A percentile compares a stretch with the other conserved stretches of the same genome.
phyloP scores from a whole-genome alignment of 2,329 filamentous ascomycete genomes.

The Drechmeria coniospora region DNA sequence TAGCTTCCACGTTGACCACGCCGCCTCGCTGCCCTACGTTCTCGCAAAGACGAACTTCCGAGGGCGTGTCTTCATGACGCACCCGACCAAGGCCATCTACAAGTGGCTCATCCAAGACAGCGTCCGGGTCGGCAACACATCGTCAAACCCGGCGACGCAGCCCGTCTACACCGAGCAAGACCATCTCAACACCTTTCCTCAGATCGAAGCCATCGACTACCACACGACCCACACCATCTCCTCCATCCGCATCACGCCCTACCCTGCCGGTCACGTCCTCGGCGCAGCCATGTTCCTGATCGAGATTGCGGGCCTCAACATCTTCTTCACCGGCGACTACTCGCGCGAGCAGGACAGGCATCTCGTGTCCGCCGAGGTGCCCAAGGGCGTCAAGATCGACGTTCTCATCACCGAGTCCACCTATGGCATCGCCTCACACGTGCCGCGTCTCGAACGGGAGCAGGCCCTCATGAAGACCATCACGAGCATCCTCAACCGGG shows the following conservation, averaged over 20 bases:
- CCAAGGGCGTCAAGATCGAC: slow-evolving; percentile 78
- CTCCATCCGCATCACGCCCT: slow-evolving; percentile 90
- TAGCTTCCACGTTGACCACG: slow-evolving; percentile 97
- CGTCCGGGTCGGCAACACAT: slow-evolving; percentile 68
- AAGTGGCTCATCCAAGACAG: slow-evolving; percentile 99
- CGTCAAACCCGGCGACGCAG: slow-evolving; percentile 48
- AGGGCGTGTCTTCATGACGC: slow-evolving; percentile 96
- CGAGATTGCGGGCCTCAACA: slow-evolving; percentile 90
- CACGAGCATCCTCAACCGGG: slow-evolving; percentile 77
- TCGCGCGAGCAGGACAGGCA: slow-evolving; percentile 91
- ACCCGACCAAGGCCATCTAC: slow-evolving; percentile 98
- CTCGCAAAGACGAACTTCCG: slow-evolving; percentile 96
- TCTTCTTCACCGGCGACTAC: slow-evolving; percentile 96
- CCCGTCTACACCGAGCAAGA: slow-evolving; percentile 90
- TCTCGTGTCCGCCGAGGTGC: slow-evolving; percentile 84
- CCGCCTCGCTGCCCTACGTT: slow-evolving; percentile 95
- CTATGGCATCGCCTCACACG: slow-evolving; percentile 88
- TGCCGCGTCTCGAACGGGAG: slow-evolving; percentile 80
- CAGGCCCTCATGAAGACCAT: slow-evolving; percentile 92
- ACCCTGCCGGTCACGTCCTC: slow-evolving; percentile 93
- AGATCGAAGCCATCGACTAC: slow-evolving; percentile 96
- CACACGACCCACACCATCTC: slow-evolving; percentile 96
- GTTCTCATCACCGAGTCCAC: slow-evolving; percentile 96
- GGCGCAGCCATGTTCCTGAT: slow-evolving; percentile 97
- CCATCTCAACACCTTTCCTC: slow-evolving; percentile 80